Percentiles rank a stretch among this genome's conserved stretches.
Conservation (phyloP, 768 basidiomycete genomes). For the Mycena polygramma region DNA sequence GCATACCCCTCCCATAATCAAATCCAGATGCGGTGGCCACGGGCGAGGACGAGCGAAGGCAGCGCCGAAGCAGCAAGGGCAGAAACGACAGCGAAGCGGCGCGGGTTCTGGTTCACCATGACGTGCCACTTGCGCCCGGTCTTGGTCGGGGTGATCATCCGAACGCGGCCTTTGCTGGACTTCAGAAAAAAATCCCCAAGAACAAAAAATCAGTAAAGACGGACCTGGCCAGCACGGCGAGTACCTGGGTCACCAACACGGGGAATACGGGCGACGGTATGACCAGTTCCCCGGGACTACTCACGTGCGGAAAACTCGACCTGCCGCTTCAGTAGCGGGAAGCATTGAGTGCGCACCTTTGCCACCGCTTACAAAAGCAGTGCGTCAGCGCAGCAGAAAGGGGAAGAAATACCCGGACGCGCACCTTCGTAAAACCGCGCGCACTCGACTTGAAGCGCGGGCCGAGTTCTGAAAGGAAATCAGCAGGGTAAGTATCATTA, state of each 20-base stretch:
- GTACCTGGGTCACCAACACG: constrained; percentile 99
- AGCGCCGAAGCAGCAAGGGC: constrained; percentile 98
- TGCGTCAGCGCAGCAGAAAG: too few relatives aligned
- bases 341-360: too few relatives aligned
- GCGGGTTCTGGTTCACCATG: constrained; percentile 99
- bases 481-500: too few relatives aligned
- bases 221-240: constrained; percentile 95
- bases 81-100: constrained; percentile 97
- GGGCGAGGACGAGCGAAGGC: constrained; percentile 97
- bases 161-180: constrained; percentile 84
- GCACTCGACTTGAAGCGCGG: too few relatives aligned
- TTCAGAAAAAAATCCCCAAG: constrained; percentile 6
- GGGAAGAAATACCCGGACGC: too few relatives aligned
- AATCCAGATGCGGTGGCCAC: constrained; percentile 99
- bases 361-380: too few relatives aligned
- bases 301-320: too few relatives aligned
- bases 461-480: too few relatives aligned
- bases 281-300: constrained; percentile 99
- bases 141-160: constrained; percentile 99
- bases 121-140: constrained; percentile 99
- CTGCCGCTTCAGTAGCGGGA: too few relatives aligned
- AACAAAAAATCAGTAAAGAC: constrained; percentile 41
- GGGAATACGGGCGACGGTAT: constrained; percentile 99
- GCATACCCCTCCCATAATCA: too few relatives aligned
- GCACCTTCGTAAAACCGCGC: too few relatives aligned